A percentile compares a stretch with the other conserved stretches of the same genome.
phyloP scores from a whole-genome alignment of 352 stramenopile species.

The Phytophthora sojae region DNA sequence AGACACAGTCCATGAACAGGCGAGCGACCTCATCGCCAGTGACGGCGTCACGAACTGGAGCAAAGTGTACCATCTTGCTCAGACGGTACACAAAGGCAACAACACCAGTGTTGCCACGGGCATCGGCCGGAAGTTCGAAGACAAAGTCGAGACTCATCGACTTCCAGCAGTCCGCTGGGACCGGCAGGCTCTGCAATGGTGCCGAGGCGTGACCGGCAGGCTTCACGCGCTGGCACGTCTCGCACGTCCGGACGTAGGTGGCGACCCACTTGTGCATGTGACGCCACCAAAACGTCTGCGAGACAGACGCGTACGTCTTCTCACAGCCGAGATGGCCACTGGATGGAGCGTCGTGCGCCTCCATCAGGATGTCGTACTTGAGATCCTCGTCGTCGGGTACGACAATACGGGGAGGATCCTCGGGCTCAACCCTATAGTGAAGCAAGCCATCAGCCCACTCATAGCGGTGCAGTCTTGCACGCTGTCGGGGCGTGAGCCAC shows the following conservation, averaged over 20 bases:
- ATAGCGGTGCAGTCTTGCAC: neutral
- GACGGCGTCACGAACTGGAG: too few species aligned
- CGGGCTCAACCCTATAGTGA: neutral
- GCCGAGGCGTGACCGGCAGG: neutral
- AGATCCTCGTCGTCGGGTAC: neutral
- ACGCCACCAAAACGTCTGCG: neutral
- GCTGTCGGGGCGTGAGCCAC: neutral
- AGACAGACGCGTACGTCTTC: neutral
- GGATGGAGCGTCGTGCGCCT: neutral
- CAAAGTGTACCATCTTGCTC: too few species aligned
- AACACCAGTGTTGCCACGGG: too few species aligned
- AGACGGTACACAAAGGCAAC: too few species aligned
- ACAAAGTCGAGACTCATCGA: neutral
- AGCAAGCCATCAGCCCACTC: neutral
- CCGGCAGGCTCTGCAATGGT: neutral
- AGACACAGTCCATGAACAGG: too few species aligned
- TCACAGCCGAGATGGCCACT: neutral
- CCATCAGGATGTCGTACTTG: neutral
- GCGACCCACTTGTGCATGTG: neutral
- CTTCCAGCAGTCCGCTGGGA: neutral
- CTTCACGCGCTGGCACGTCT: neutral
- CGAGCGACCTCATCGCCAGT: too few species aligned
- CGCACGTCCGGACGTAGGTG: neutral
- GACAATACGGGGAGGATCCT: neutral
- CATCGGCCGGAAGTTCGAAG: too few species aligned